Base-by-base conservation (phyloP, 1,284 basidiomycete genomes). In the Schizophyllum commune region DNA sequence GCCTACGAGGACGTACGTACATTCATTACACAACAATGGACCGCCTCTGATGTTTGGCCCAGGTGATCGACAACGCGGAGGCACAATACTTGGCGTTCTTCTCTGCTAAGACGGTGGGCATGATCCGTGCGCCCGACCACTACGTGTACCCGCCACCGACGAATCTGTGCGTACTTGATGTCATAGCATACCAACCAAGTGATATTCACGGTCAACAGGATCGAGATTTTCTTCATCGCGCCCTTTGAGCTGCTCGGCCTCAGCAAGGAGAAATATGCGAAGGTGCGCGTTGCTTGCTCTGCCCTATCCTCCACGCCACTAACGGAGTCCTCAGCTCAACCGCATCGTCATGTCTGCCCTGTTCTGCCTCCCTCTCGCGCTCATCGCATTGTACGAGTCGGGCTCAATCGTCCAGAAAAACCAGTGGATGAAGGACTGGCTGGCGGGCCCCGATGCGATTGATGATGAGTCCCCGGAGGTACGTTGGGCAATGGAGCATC, bases 51-150 rank as follows among this genome's bases (percentile, higher is more conserved):
- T n/a, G n/a, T n/a, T n/a, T n/a, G n/a, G n/a, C n/a, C n/a, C n/a
- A 86, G 80, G 79, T 86, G 7, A 76, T 86, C 2, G 81, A 79
- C 60, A 84, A 88, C 62, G 84, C 86, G 1, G 82, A 85, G 66
- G 84, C 86, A n/a, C 86, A 94, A 72, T 94, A 90, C 69, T 78
- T 97, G 60, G 84, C 92, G 5, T 96, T 94, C 79, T 96, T 94
- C 70, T 92, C 92, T 1, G 81, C 82, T 65, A 96, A 95, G 76
- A 91, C 92, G 1, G 75, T 94, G 55, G 79, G 80, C 11, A 89
- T 88, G 89, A 88, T 90, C 67, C 81, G 94, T 58, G 94, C 95
- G 0, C 96, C 96, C 0, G 88, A 91, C 70, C 83, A 83, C 21
- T 88, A 78, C 67, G 82, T 86, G 58, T 89, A 88, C 71, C 87